Base-by-base conservation (phyloP, 2,329 filamentous ascomycete genomes). In the Cladosporium sp. region DNA sequence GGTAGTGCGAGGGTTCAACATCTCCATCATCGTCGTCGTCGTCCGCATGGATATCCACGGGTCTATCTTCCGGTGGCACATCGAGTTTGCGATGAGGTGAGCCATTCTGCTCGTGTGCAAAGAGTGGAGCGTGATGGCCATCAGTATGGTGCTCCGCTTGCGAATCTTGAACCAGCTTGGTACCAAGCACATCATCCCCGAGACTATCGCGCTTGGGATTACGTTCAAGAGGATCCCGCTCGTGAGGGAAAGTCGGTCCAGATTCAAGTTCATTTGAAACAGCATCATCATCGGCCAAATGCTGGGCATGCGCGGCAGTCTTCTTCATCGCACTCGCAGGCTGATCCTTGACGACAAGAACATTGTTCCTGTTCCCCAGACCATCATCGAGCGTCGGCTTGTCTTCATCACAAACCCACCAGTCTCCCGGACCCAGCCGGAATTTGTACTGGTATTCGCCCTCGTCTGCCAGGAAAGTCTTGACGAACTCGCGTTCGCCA, bases 381-480 rank as follows among this genome's bases (percentile, higher is more conserved):
- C 71, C 69, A 58, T 80, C 78, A 15, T 72, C 71, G 18, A 72
- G 77, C 49, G 74, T 81, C 12, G 80, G 77, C 48, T 76, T 73
- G 38, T 71, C 72, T 51, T 87, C 81, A 57, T 89, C 80, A 39
- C 87, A 66, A 19, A 82, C 72, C 85, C 85, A 88, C 80, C 82
- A 86, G 55, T 86, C 78, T 41, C 79, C 80, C 16, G 74, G 65
- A 8, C 84, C 85, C 30, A 86, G 71, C 25, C 84, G 78, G 58
- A 90, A 85, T 67, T 88, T 90, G 75, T 89, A 91, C 60, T 86
- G 82, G 56, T 88, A 80, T 51, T 80, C 76, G 40, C 78, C 75
- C 18, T 78, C 78, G 18, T 78, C 71, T 15, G 79, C 71, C 30
- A 74, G 64, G 38, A 88, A 72, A 1, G 74, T 67, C 51, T 80